Conservation (phyloP, 805 yeast genomes). For the Pichia eremophila region DNA sequence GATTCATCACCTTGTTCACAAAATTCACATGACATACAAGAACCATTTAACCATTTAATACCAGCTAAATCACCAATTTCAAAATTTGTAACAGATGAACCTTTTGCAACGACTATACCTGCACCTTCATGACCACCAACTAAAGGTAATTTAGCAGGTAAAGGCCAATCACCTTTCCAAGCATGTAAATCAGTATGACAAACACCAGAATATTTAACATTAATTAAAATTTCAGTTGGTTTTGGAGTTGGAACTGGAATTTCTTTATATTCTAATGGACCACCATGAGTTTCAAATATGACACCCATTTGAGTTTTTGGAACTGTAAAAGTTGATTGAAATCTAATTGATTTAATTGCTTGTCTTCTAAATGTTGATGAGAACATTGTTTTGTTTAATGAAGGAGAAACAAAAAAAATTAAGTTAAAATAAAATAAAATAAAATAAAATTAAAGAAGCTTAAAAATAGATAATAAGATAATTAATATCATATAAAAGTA, state of each 20-base stretch:
- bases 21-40: conserved; percentile 56
- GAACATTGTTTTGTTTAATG: conserved; percentile 11
- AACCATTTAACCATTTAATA: conserved; percentile 60
- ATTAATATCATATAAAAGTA: too few relatives aligned
- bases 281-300: conserved; percentile 56
- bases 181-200: conserved; percentile 72
- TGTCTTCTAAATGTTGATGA: conserved; percentile 13
- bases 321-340: conserved; percentile 26
- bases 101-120: conserved; percentile 58
- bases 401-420: background rate
- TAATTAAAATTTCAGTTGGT: conserved; percentile 53
- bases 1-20: conserved; percentile 52
- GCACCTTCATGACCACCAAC: conserved; percentile 75
- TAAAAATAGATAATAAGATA: too few relatives aligned
- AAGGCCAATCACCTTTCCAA: conserved; percentile 66
- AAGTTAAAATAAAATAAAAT: background rate
- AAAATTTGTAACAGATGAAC: conserved; percentile 50
- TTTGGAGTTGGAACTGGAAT: conserved; percentile 64
- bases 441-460: background rate
- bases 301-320: conserved; percentile 67
- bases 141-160: conserved; percentile 47
- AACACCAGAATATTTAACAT: conserved; percentile 66
- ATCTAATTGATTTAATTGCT: conserved; percentile 15
- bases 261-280: conserved; percentile 57
- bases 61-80: conserved; percentile 60